phyloP scores from a whole-genome alignment of 352 stramenopile species.

The Phytophthora parvispora region DNA sequence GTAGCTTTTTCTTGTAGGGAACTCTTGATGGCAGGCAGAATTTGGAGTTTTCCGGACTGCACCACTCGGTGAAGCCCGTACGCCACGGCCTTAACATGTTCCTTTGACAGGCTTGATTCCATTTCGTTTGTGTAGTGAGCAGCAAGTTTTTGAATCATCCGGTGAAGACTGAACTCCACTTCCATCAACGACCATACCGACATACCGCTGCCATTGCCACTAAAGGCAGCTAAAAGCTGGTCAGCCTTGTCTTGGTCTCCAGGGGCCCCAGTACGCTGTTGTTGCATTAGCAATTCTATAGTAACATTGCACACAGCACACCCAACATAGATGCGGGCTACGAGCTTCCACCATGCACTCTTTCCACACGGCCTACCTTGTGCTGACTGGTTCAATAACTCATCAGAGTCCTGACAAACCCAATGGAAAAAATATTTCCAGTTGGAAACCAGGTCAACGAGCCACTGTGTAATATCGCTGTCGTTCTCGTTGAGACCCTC shows the following conservation, averaged over 20 bases:
- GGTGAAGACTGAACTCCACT: constrained; percentile 63
- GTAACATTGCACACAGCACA: constrained; percentile 58
- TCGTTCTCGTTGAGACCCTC: constrained; percentile 25
- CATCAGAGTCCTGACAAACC: constrained; percentile 50
- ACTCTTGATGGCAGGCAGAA: constrained; percentile 30
- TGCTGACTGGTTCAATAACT: constrained; percentile 22
- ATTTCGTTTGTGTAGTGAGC: constrained; percentile 35
- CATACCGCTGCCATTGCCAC: constrained; percentile 9
- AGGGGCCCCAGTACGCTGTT: background rate
- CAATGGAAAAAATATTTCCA: constrained; percentile 68
- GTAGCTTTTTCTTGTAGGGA: constrained; percentile 8
- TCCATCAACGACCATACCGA: constrained; percentile 67
- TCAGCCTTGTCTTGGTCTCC: background rate
- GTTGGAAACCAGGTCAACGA: constrained; percentile 57
- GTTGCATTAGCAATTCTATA: constrained; percentile 44
- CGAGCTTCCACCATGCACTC: constrained; percentile 48
- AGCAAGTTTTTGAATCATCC: constrained; percentile 52
- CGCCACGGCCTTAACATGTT: constrained; percentile 37
- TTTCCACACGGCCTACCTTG: constrained; percentile 20
- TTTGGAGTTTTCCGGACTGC: constrained; percentile 25
- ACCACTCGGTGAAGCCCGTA: constrained; percentile 51
- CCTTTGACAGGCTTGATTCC: constrained; percentile 45
- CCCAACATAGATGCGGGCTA: constrained; percentile 58
- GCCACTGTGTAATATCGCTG: constrained; percentile 47
- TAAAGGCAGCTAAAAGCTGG: background rate